Conservation (phyloP, 2,329 filamentous ascomycete genomes). For the Stagonosporopsis tanaceti region DNA sequence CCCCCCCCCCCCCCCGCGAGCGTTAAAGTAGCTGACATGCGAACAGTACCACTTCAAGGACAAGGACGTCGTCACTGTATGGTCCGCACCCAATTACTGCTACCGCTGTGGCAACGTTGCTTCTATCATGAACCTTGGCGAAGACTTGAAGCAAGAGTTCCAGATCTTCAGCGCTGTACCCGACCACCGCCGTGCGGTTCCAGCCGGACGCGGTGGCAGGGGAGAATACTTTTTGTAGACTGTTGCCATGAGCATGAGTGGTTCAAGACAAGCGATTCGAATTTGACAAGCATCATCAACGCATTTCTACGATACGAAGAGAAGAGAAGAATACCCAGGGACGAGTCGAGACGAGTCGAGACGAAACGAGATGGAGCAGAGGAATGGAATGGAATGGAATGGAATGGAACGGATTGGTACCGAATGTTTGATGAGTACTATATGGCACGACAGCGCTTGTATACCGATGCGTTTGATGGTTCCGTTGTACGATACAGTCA, state of each 20-base stretch:
- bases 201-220: constrained; percentile 64
- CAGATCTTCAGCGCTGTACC: constrained; percentile 92
- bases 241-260: background rate
- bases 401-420: background rate
- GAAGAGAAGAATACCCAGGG: constrained; percentile 30
- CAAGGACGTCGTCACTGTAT: constrained; percentile 97
- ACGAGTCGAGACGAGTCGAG: background rate
- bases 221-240: constrained; percentile 62
- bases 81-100: constrained; percentile 78
- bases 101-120: constrained; percentile 70
- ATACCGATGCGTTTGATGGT: constrained; percentile 6
- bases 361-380: too few species aligned
- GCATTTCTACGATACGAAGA: constrained; percentile 22
- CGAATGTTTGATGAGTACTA: background rate
- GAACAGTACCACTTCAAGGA: constrained; percentile 87
- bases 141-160: constrained; percentile 91
- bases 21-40: background rate
- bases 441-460: constrained; percentile 3
- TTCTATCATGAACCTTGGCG: constrained; percentile 89
- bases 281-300: constrained; percentile 8
- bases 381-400: too few species aligned
- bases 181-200: constrained; percentile 81
- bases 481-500: constrained; percentile 18
- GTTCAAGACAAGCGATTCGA: background rate
- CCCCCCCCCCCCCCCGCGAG: background rate